Evolutionary conservation across 129 eudicot species (phyloP), one percentile per base, ranked within the genome.

Genomic region (Apium graveolens): DNA sequence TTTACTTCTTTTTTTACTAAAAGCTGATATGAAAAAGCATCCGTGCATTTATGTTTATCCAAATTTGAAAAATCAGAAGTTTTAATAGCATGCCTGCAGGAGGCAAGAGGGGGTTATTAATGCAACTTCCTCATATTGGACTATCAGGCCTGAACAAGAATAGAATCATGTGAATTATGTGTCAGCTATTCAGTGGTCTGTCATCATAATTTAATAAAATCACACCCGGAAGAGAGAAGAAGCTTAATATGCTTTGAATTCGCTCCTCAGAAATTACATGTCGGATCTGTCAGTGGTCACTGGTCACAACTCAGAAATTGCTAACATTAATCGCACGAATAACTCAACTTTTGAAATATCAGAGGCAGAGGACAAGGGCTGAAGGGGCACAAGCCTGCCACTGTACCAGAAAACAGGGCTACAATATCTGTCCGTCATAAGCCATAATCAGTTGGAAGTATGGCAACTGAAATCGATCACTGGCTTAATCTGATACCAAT

Each of bases 81-180:
- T 27, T 66, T 27, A 29, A 66, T 18, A 24, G 65, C 65, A 57
- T 0, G n/a, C 14, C 29, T 53, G 65, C 31, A 24, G 65, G 65
- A 57, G 65, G 45, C 75, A 34, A 35, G 43, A 38, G 39, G 74
- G 75, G 27, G 7, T 70, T 70, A 21, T 70, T 7, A 70, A 70
- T 70, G 75, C 75, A 21, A 29, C 75, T 70, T 7, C 10, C 26
- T 20, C 8, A 51, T 0, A 20, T 35, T 18, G 45, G 74, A 35
- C 31, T 11, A 1, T 10, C 29, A n/a, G 7, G 37, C 74, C 74
- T 34, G 74, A 37, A 70, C n/a, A 37, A 21, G 49, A 71, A 71
- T 71, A 71, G 75, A 71, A 35, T 71, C 75, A 71, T 71, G 75
- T 71, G 75, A 71, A 21, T 71, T 41, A 39, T 71, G 32, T 71